phyloP scores from a whole-genome alignment of 176 grass and related monocot genomes.

The Phragmites australis region DNA sequence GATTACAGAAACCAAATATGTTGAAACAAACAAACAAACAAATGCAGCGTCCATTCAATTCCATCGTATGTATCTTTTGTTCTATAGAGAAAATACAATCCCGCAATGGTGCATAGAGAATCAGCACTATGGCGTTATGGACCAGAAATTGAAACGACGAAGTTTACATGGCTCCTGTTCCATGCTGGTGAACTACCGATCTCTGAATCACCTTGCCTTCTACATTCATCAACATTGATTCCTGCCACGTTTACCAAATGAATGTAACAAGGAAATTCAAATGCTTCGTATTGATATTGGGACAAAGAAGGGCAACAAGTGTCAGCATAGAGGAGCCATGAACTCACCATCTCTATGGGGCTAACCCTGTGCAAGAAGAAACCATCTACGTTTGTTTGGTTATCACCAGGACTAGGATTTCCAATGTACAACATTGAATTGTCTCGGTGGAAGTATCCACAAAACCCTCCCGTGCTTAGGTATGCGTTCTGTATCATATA shows the following conservation, averaged over 20 bases:
- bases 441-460: conserved; percentile 34
- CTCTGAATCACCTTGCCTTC: conserved; percentile 51
- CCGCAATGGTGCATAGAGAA: background rate
- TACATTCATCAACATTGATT: conserved; percentile 30
- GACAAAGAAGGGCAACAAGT: background rate
- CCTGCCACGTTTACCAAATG: conserved; percentile 19
- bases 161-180: conserved; percentile 31
- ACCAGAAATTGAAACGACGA: background rate
- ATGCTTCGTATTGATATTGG: conserved; percentile 1
- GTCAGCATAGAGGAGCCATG: background rate
- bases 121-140: background rate
- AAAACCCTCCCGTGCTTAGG: conserved; percentile 30
- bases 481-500: conserved; percentile 31
- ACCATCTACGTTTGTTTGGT: conserved; percentile 21
- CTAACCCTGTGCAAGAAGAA: conserved; percentile 46
- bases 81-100: background rate
- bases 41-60: too few species aligned
- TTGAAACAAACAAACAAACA: background rate
- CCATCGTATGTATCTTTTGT: background rate
- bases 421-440: conserved; percentile 35
- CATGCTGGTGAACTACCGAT: conserved; percentile 16
- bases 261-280: background rate
- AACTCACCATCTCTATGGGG: conserved; percentile 47
- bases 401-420: conserved; percentile 24
- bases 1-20: background rate